A percentile compares a stretch with the other conserved stretches of the same genome.
phyloP scores from a whole-genome alignment of 306 rosid species.

The Trichosanthes truncata region DNA sequence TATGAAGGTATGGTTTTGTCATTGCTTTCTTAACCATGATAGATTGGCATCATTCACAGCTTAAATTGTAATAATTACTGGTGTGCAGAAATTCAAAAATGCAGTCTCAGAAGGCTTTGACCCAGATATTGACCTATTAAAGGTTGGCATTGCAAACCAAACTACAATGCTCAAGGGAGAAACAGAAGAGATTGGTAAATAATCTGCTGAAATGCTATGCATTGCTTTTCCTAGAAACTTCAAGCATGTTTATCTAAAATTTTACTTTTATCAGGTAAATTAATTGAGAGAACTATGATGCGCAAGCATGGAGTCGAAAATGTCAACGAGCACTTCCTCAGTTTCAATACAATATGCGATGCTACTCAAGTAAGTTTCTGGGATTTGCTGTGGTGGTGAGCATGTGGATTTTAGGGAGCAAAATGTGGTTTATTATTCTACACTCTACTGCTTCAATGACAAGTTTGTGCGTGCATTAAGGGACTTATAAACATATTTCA shows the following conservation, averaged over 20 bases:
- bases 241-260: neutral
- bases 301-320: constrained; percentile 73
- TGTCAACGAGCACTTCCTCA: constrained; percentile 63
- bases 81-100: constrained; percentile 73
- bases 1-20: constrained; percentile 43
- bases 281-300: constrained; percentile 81
- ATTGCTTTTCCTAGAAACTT: neutral
- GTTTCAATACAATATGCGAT: constrained; percentile 98
- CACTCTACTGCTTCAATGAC: neutral
- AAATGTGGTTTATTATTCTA: neutral
- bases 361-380: constrained; percentile 69
- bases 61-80: constrained; percentile 3
- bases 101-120: constrained; percentile 80
- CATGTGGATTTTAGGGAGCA: neutral
- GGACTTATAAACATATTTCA: neutral
- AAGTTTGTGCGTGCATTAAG: neutral
- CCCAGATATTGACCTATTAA: constrained; percentile 63
- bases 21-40: neutral
- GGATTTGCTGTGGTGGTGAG: neutral
- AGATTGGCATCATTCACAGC: neutral
- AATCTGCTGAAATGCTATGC: constrained; percentile 13
- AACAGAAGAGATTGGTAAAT: constrained; percentile 87
- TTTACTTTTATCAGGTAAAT: constrained; percentile 47
- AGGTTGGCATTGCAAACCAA: constrained; percentile 89
- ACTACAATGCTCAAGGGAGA: constrained; percentile 99